Percentiles rank a stretch among this genome's conserved stretches.
Conservation (phyloP, 2,329 filamentous ascomycete genomes). For the Parafenestella ontariensis region DNA sequence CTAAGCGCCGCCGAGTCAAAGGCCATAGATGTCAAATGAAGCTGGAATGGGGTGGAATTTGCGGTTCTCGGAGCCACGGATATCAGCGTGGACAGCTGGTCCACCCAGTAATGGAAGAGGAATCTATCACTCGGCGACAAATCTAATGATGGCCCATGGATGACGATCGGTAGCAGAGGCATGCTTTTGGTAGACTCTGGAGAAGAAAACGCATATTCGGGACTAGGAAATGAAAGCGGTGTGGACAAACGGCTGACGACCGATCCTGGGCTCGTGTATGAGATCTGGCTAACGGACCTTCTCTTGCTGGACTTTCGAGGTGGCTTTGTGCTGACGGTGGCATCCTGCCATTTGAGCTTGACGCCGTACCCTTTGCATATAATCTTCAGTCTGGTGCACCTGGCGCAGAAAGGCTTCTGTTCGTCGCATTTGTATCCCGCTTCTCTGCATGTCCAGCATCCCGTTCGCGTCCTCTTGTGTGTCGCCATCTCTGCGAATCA, state of each 20-base stretch:
- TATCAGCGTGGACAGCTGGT: constrained; percentile 33
- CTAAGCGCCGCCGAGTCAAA: constrained; percentile 32
- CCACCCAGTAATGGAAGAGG: constrained; percentile 38
- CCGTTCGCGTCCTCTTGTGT: constrained; percentile 39
- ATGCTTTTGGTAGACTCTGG: constrained; percentile 14
- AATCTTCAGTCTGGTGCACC: constrained; percentile 38
- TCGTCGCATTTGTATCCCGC: constrained; percentile 46
- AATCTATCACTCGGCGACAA: constrained; percentile 28
- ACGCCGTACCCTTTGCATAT: constrained; percentile 40
- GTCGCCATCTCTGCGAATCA: constrained; percentile 15
- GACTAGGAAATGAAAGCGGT: constrained; percentile 4
- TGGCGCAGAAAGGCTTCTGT: constrained; percentile 35
- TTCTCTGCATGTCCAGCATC: constrained; percentile 44
- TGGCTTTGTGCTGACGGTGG: constrained; percentile 19
- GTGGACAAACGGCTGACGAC: constrained; percentile 20
- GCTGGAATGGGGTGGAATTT: constrained; percentile 32
- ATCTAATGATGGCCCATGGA: constrained; percentile 11
- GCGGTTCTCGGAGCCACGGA: constrained; percentile 31
- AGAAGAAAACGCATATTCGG: constrained; percentile 7
- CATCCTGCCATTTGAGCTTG: constrained; percentile 39
- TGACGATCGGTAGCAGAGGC: constrained; percentile 9
- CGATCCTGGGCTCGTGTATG: constrained; percentile 22
- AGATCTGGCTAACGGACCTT: constrained; percentile 7
- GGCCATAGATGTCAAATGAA: constrained; percentile 38
- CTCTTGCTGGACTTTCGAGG: constrained; percentile 25